phyloP scores from a whole-genome alignment of 108 stramenopile genomes.

The Mediolabrus comicus region DNA sequence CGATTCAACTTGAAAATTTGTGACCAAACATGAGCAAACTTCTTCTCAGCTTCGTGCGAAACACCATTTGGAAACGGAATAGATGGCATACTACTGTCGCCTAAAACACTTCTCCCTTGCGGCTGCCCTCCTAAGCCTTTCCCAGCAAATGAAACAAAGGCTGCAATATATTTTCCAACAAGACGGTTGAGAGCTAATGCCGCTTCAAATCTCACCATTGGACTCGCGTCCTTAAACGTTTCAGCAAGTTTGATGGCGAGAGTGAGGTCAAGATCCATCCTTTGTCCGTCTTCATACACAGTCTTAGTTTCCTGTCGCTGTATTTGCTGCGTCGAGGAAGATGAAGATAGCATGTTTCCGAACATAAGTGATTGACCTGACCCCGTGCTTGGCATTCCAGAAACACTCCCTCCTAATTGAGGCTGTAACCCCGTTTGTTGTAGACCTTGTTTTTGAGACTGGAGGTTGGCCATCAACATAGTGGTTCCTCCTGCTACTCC shows the following conservation, averaged over 20 bases:
- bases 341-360: constrained; percentile 19
- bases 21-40: constrained; percentile 73
- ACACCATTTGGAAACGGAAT: constrained; percentile 56
- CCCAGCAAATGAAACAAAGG: constrained; percentile 76
- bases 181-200: constrained; percentile 60
- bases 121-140: no score
- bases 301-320: no score
- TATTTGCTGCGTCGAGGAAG: no score
- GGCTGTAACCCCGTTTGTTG: constrained; percentile 2
- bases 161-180: constrained; percentile 80
- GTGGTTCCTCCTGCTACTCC: constrained; percentile 3
- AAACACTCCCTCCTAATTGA: constrained; percentile 12
- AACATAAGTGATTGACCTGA: constrained; percentile 29
- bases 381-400: constrained; percentile 1
- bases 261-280: constrained; percentile 17
- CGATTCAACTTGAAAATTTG: constrained; percentile 60
- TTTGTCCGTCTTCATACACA: no score
- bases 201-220: constrained; percentile 86
- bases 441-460: background rate
- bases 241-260: constrained; percentile 15
- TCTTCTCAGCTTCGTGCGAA: constrained; percentile 36
- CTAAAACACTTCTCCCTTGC: no score
- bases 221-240: constrained; percentile 66
- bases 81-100: no score
- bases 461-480: constrained; percentile 14